Evolutionary conservation across 2,329 filamentous ascomycete genomes (phyloP).

Genomic region (Pyrenochaeta sp.): DNA sequence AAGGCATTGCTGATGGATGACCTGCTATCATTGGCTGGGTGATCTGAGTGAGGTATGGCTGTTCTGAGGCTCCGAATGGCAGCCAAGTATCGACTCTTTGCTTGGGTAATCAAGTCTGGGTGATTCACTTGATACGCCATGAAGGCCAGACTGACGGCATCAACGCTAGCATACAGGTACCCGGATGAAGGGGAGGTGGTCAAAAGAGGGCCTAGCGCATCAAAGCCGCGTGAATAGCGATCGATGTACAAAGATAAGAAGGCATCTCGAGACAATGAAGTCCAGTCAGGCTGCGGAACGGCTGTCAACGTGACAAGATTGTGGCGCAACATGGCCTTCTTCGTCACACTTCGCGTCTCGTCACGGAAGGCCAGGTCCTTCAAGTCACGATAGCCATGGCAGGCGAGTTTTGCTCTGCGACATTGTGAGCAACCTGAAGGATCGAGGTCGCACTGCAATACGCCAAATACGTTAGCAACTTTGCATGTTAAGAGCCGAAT

Average conservation of each 20-base stretch:
- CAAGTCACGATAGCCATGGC: neutral
- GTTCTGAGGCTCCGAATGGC: neutral
- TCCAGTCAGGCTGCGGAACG: neutral
- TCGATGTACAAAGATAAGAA: neutral
- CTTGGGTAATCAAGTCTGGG: neutral
- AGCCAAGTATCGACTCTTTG: neutral
- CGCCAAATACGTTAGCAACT: neutral
- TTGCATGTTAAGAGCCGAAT: too few species aligned
- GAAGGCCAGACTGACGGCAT: neutral
- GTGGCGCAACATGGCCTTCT: neutral
- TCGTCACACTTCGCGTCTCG: neutral
- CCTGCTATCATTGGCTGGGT: neutral
- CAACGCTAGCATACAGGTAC: neutral
- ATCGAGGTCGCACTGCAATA: neutral
- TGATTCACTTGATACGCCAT: neutral
- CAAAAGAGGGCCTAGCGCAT: neutral
- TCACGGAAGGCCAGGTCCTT: conserved; percentile 2
- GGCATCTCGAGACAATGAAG: neutral
- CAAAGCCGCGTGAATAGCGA: neutral
- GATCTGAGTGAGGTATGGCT: neutral
- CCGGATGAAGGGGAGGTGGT: neutral
- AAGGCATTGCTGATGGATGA: too few species aligned
- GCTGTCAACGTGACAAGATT: neutral
- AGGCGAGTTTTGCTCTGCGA: neutral
- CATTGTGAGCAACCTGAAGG: neutral